Percentiles rank a stretch among this genome's conserved stretches.
Conservation (phyloP, 768 basidiomycete genomes). For the Amanita polypyramis region DNA sequence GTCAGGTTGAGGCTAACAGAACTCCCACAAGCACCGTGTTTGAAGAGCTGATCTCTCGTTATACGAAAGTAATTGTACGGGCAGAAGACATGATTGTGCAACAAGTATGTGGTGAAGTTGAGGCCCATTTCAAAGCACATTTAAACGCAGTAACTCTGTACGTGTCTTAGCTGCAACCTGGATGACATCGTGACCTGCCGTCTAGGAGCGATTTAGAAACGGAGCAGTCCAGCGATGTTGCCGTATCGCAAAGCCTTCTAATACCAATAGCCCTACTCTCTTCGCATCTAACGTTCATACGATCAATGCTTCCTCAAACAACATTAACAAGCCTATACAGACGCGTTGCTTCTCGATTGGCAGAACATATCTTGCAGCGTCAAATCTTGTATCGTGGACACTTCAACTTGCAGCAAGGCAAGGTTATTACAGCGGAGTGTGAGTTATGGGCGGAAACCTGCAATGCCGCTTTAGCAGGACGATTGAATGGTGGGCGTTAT, state of each 20-base stretch:
- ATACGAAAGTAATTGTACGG: slow-evolving; percentile 47
- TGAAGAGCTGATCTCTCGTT: slow-evolving; percentile 61
- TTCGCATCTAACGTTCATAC: slow-evolving; percentile 64
- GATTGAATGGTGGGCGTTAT: slow-evolving; percentile 32
- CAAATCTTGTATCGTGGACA: slow-evolving; percentile 71
- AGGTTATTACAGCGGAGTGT: slow-evolving; percentile 57
- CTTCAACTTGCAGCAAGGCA: slow-evolving; percentile 51
- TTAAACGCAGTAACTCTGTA: slow-evolving; percentile 41
- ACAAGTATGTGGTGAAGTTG: slow-evolving; percentile 76
- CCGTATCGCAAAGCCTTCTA: slow-evolving; percentile 62
- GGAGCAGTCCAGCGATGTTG: slow-evolving; percentile 24
- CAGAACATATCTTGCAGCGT: slow-evolving; percentile 75
- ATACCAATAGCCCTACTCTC: slow-evolving; percentile 73
- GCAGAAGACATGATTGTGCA: slow-evolving; percentile 84
- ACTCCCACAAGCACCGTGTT: slow-evolving; percentile 63
- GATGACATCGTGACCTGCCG: neutral
- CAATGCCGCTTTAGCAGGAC: slow-evolving; percentile 41
- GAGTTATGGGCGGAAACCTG: slow-evolving; percentile 80
- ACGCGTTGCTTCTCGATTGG: slow-evolving; percentile 55
- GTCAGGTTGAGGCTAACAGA: slow-evolving; percentile 22
- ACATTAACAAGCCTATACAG: slow-evolving; percentile 61
- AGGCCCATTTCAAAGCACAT: slow-evolving; percentile 64
- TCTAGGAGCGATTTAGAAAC: slow-evolving; percentile 3
- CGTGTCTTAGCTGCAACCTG: neutral
- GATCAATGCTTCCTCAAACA: slow-evolving; percentile 47